Evolutionary conservation across 164 flowering plant genomes (phyloP).

Genomic region (Macadamia integrifolia): DNA sequence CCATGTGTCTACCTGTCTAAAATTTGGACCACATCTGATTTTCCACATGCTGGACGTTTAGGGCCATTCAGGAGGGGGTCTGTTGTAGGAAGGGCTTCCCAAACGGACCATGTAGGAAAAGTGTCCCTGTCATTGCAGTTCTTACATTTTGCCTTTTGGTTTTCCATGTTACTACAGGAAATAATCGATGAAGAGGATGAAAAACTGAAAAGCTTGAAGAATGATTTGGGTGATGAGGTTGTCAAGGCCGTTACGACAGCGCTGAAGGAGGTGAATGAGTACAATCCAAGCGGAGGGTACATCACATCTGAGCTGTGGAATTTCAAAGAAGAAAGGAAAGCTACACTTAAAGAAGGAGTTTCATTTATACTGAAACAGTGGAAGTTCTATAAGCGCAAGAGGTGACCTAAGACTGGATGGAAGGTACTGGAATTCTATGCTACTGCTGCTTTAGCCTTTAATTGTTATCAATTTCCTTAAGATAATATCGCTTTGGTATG

Average conservation of each 20-base stretch:
- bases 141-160: no score
- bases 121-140: no score
- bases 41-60: no score
- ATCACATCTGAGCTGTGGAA: constrained; percentile 51
- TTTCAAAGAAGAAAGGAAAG: constrained; percentile 40
- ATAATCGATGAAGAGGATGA: constrained; percentile 46
- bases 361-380: constrained; percentile 21
- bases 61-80: no score
- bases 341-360: constrained; percentile 41
- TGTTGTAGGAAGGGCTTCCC: no score
- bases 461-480: no score
- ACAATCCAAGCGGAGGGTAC: constrained; percentile 57
- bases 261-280: constrained; percentile 43
- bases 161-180: constrained; percentile 23
- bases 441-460: no score
- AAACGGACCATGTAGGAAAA: no score
- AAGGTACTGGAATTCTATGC: no score
- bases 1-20: no score
- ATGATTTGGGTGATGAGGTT: constrained; percentile 36
- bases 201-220: constrained; percentile 30
- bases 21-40: no score
- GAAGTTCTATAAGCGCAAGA: constrained; percentile 25
- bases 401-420: not conserved
- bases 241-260: constrained; percentile 39
- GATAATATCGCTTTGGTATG: no score